Base-by-base conservation (phyloP, 1,284 basidiomycete genomes). In the Tremellales sp. region DNA sequence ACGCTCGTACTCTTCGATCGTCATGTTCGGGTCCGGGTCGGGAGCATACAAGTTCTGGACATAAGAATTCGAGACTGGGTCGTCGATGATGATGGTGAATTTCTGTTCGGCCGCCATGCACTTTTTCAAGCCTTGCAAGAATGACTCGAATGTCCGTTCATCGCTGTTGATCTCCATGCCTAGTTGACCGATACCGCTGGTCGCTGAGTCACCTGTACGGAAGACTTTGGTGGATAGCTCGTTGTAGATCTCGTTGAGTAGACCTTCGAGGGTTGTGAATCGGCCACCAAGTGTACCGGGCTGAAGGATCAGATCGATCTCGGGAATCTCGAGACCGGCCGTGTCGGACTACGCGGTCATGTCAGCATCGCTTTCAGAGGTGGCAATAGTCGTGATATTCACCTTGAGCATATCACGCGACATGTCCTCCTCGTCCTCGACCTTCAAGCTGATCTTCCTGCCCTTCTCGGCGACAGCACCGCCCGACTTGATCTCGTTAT, bases 401-500 rank as follows among this genome's bases (percentile, higher is more conserved):
- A 87, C 89, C 81, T 97, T 97, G 40, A 98, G 81, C 56, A 98
- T 83, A 74, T 98, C 94, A 49, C 94, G 81, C 53, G 84, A 84
- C n/a, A 98, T 79, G 72, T 97, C 94, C 56, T 98, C 94, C 39
- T 82, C 78, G 70, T 98, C 94, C 63, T 93, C 84, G 3, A 97
- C 91, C 69, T 86, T 89, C 51, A 98, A 79, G 0, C 82, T 89
- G 52, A 97, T 89, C 53, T 81, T 83, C 71, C 89, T 92, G 26
- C 93, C 94, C 63, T 85, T 78, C 4, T 81, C 80, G 1, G 90
- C 87, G 49, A 97, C 90, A 1, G 91, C 91, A 2, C 85, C 78
- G 22, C 94, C 91, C 6, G 89, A 89, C 74, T 98, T 98, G 67
- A 98, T 87, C 76, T 98, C 94, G 69, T 96, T 97, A 76, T 98